phyloP scores from a whole-genome alignment of 345 rosid species.

The Lepidium sativum region DNA sequence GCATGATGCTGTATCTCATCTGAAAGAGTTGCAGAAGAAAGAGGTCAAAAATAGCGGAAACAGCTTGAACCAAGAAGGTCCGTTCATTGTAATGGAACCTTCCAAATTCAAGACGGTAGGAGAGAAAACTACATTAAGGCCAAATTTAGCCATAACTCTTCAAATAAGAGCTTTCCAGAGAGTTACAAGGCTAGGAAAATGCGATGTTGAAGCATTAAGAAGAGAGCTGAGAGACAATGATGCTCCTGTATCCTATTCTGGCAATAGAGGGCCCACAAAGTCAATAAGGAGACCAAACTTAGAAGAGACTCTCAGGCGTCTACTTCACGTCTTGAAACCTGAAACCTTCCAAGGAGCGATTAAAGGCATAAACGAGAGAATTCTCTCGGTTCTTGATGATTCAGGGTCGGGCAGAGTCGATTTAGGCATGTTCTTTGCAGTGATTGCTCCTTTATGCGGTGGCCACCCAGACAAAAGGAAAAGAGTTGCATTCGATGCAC shows the following conservation, averaged over 20 bases:
- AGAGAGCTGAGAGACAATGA: slow-evolving; percentile 74
- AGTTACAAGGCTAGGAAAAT: slow-evolving; percentile 68
- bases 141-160: slow-evolving; percentile 66
- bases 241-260: slow-evolving; percentile 79
- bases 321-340: slow-evolving; percentile 67
- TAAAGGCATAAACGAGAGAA: slow-evolving; percentile 82
- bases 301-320: slow-evolving; percentile 66
- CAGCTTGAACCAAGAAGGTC: slow-evolving; percentile 43
- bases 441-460: slow-evolving; percentile 75
- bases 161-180: slow-evolving; percentile 75
- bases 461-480: slow-evolving; percentile 77
- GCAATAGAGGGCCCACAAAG: slow-evolving; percentile 66
- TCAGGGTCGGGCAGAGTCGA: slow-evolving; percentile 86
- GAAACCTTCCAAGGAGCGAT: slow-evolving; percentile 93
- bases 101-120: slow-evolving; percentile 61
- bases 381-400: slow-evolving; percentile 64
- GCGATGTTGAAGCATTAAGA: slow-evolving; percentile 73
- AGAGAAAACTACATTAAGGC: slow-evolving; percentile 64
- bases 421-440: slow-evolving; percentile 76
- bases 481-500: slow-evolving; percentile 73
- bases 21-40: slow-evolving; percentile 89
- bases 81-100: slow-evolving; percentile 61
- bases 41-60: slow-evolving; percentile 46
- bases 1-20: slow-evolving; percentile 78
- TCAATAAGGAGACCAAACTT: slow-evolving; percentile 77